Base-by-base conservation (phyloP, 2,329 filamentous ascomycete species). In the Cytospora paraplurivora region DNA sequence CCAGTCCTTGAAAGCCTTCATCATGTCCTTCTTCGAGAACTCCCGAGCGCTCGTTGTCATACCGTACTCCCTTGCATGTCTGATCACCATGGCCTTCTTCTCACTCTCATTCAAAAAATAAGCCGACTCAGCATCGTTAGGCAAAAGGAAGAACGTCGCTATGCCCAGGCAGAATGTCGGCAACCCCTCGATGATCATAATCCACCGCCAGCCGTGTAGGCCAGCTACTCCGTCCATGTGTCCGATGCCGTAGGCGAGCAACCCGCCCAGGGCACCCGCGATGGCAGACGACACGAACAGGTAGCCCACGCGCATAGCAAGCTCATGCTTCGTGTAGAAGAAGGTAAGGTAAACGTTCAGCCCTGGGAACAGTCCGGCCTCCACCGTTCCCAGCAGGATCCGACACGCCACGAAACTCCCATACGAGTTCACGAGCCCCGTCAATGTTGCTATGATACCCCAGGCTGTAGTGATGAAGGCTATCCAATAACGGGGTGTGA, bases 281-380 rank as follows among this genome's bases (percentile, higher is more conserved):
- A 91, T 78, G 1, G 90, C 89, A 1, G 89, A 84, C 51, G 82
- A 85, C 57, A 89, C 86, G 71, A 92, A 92, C 0, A 93, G 80
- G 68, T 91, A 92, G 1, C 88, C 88, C 3, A 92, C 87, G 2
- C 90, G 85, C 50, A 92, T 76, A 5, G 88, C 89, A 1, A 92
- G 82, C 74, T 93, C 90, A 34, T 82, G 81, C 71, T 89, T 89
- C 54, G 86, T 89, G 76, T 93, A 93, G 78, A 91, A 92, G 68
- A 92, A 83, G 0, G 89, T 92, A 19, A 93, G 79, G 68, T 91
- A 91, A 19, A 89, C 76, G 6, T 84, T 87, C 67, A 90, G 76
- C 0, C 89, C 88, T 0, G 89, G 89, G 67, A 91, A 91, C 0
- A 91, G 76, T 0, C 88, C 89, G 0, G 86, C 88, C 74, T 91